Percentiles rank a stretch among this genome's conserved stretches.
Evolutionary conservation across 2,329 filamentous ascomycete genomes (phyloP).

Genomic region (Mollisiaceae sp.): DNA sequence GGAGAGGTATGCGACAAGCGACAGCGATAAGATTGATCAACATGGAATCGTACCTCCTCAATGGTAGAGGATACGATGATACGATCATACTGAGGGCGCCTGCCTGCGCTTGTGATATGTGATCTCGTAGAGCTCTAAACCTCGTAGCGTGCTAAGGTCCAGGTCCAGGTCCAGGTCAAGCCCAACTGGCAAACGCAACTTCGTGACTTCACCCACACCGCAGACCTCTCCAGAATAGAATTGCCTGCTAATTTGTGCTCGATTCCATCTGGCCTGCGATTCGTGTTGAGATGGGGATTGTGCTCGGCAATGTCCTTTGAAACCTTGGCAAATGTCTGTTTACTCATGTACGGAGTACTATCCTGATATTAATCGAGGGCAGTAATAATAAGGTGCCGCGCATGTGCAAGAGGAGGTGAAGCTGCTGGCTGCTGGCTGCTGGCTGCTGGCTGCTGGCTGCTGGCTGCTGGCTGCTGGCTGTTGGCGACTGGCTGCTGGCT

Average conservation of each 20-base stretch:
- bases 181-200: not conserved
- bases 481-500: too few relatives aligned
- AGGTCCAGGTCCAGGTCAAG: too few relatives aligned
- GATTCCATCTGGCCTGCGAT: not conserved
- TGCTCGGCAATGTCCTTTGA: not conserved
- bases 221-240: not conserved
- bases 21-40: conserved; percentile 1
- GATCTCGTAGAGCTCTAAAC: conserved; percentile 4
- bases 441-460: too few relatives aligned
- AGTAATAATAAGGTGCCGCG: not conserved
- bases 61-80: not conserved
- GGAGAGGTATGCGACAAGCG: conserved; percentile 2
- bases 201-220: not conserved
- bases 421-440: too few relatives aligned
- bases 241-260: not conserved
- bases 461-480: too few relatives aligned
- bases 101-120: not conserved
- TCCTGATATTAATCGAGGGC: not conserved
- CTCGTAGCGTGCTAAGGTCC: conserved; percentile 5
- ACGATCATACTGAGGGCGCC: not conserved
- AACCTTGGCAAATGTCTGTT: not conserved
- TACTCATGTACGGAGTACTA: too few relatives aligned
- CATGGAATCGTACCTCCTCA: not conserved
- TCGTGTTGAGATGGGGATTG: not conserved
- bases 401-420: not conserved